phyloP scores from a whole-genome alignment of 495 filamentous ascomycete species.

The Neurospora sp. region DNA sequence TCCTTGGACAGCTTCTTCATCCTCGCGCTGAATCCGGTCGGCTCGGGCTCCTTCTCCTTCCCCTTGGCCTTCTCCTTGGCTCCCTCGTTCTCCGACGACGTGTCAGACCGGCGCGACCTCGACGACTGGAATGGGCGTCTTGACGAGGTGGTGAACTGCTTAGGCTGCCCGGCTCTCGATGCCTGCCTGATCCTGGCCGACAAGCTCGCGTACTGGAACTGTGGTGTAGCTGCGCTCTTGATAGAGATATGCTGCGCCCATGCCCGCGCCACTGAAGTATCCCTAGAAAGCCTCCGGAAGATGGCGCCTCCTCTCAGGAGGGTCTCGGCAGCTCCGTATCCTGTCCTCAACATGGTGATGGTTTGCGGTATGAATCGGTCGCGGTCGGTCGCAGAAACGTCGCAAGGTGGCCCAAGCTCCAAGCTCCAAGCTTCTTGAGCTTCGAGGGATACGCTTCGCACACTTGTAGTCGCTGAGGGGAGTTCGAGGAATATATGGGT shows the following conservation, averaged over 20 bases:
- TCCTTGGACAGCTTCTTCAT: conserved; percentile 78
- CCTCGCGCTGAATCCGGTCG: conserved; percentile 52
- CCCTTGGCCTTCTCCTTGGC: background rate
- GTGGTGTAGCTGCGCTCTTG: conserved; percentile 10
- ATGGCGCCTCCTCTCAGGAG: conserved; percentile 4
- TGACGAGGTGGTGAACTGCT: conserved; percentile 2
- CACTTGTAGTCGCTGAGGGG: background rate
- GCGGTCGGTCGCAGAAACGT: background rate
- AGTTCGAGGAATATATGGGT: background rate
- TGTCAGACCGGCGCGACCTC: conserved; percentile 7
- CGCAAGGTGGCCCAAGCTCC: background rate
- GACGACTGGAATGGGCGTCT: conserved; percentile 20
- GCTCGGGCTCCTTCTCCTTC: conserved; percentile 17
- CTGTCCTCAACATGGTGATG: conserved; percentile 11
- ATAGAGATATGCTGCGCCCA: conserved; percentile 5
- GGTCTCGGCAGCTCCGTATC: conserved; percentile 12
- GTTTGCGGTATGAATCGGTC: background rate
- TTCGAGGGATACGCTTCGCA: background rate
- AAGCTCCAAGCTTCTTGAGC: background rate
- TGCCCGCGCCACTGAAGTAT: background rate
- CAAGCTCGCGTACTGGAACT: conserved; percentile 8
- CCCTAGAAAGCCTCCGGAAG: background rate
- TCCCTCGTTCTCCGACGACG: background rate
- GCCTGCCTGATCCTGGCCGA: background rate
- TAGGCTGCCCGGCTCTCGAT: background rate